phyloP scores from a whole-genome alignment of 2,329 filamentous ascomycete genomes.

The Claviceps lovelessii region DNA sequence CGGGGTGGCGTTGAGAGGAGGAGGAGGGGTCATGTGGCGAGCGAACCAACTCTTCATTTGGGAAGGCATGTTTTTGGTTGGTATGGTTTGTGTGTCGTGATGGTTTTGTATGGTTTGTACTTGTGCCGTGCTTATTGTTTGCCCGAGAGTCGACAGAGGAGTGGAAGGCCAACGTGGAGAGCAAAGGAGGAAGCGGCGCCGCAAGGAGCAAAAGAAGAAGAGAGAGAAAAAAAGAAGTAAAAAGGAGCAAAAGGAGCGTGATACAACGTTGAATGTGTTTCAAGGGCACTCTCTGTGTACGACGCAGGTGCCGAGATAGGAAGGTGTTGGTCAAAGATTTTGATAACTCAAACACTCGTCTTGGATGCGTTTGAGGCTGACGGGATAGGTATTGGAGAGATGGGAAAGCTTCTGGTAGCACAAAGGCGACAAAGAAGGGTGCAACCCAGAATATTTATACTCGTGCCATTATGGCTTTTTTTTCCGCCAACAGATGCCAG shows the following conservation, averaged over 20 bases:
- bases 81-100: not conserved
- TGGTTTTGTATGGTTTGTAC: not conserved
- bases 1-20: constrained; percentile 20
- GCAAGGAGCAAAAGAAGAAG: too few species aligned
- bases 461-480: not conserved
- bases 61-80: constrained; percentile 15
- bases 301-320: not conserved
- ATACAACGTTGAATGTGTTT: not conserved
- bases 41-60: constrained; percentile 23
- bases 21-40: constrained; percentile 25
- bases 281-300: too few species aligned
- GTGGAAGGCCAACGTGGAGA: too few species aligned
- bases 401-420: too few species aligned
- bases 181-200: too few species aligned
- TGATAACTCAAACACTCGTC: not conserved
- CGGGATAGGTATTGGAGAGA: too few species aligned
- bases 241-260: not conserved
- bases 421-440: not conserved
- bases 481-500: not conserved
- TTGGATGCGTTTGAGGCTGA: too few species aligned
- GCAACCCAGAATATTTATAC: not conserved
- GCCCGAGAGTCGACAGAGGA: too few species aligned
- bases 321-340: not conserved
- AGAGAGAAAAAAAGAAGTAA: too few species aligned
- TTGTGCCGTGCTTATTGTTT: not conserved